phyloP scores from a whole-genome alignment of 345 rosid species.

The Zanthoxylum bungeanum region DNA sequence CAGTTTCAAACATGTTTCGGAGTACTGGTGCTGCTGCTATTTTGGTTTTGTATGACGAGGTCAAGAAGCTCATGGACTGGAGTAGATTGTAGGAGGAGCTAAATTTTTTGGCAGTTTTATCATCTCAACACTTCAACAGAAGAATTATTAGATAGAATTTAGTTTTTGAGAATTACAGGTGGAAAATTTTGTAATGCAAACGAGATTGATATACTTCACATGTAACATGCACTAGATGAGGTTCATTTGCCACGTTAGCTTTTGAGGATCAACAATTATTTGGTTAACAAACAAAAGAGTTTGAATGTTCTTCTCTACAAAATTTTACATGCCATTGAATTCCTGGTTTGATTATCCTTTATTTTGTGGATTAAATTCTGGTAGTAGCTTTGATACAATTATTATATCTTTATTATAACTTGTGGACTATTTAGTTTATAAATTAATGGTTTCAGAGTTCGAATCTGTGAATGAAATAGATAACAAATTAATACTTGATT shows the following conservation, averaged over 20 bases:
- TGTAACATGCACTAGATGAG: conserved; percentile 13
- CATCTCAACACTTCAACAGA: background rate
- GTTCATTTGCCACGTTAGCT: conserved; percentile 16
- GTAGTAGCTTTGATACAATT: background rate
- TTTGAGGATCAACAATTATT: conserved; percentile 20
- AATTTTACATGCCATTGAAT: background rate
- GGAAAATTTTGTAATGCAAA: conserved; percentile 22
- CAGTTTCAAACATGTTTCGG: conserved; percentile 79
- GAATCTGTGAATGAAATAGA: too few relatives aligned
- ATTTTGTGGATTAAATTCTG: background rate
- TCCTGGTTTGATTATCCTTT: too few relatives aligned
- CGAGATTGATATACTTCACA: conserved; percentile 1
- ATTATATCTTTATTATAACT: too few relatives aligned
- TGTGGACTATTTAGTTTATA: too few relatives aligned
- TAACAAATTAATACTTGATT: too few relatives aligned
- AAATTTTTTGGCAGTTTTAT: conserved; percentile 12
- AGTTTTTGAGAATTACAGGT: conserved; percentile 11
- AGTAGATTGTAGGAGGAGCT: conserved; percentile 44
- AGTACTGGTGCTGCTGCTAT: conserved; percentile 93
- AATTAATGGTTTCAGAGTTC: too few relatives aligned
- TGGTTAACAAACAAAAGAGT: conserved; percentile 13
- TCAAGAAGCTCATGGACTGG: conserved; percentile 85
- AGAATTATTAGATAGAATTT: conserved; percentile 25
- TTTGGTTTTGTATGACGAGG: conserved; percentile 82
- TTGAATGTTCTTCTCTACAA: background rate